These are phyloP conservation scores for Flaveria floridana DNA, from an alignment of 140 eudicot genomes.

Conservation along the genomic window DNA sequence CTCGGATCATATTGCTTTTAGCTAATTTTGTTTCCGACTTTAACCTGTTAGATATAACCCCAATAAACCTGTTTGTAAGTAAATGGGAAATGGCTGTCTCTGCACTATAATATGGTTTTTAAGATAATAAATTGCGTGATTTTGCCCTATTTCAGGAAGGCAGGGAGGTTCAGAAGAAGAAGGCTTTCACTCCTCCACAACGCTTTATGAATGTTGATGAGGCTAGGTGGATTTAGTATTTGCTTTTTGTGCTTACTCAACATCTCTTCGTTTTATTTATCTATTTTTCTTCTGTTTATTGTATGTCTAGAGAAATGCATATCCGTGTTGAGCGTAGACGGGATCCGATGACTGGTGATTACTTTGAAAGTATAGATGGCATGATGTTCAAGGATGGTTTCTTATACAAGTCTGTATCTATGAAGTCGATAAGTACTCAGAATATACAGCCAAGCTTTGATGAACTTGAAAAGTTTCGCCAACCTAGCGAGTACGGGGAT, in stretches of 20 bases:
- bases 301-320: conserved; percentile 65
- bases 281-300: not conserved
- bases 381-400: conserved; percentile 96
- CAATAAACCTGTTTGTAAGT: not conserved
- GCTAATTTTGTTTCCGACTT: too few species aligned
- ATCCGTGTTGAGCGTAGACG: conserved; percentile 85
- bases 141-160: conserved; percentile 71
- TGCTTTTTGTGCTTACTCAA: not conserved
- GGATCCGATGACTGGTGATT: conserved; percentile 78
- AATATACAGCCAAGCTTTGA: conserved; percentile 89
- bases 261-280: not conserved
- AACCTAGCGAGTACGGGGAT: conserved; percentile 71
- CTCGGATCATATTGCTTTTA: not conserved
- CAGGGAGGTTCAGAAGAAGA: conserved; percentile 79
- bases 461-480: conserved; percentile 93
- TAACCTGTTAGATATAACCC: too few species aligned
- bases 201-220: conserved; percentile 93
- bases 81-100: not conserved
- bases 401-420: conserved; percentile 66
- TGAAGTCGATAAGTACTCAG: conserved; percentile 72
- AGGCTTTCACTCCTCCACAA: conserved; percentile 87
- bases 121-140: not conserved
- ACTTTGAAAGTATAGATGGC: conserved; percentile 68
- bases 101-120: not conserved
- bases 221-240: conserved; percentile 58